Percentiles rank a stretch among this genome's conserved stretches.
Evolutionary conservation across 805 yeast genomes (phyloP).

Genomic region (Huiozyma sinensis): DNA sequence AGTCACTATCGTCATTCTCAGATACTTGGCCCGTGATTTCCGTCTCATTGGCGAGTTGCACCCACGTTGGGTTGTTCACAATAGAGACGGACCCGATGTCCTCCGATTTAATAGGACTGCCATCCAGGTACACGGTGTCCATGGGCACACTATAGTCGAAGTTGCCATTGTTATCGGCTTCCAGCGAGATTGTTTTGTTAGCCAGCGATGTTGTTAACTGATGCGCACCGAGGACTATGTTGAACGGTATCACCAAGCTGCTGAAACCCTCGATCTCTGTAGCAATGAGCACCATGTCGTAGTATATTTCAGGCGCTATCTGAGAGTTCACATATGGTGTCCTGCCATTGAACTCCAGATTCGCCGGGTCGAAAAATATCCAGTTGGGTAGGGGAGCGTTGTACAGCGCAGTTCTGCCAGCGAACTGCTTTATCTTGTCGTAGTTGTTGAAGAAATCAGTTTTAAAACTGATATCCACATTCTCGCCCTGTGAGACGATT

Average conservation of each 20-base stretch:
- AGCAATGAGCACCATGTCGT: slow-evolving; percentile 63
- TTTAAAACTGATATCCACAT: slow-evolving; percentile 57
- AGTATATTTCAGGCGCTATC: slow-evolving; percentile 77
- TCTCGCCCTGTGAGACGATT: slow-evolving; percentile 59
- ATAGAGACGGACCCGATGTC: slow-evolving; percentile 47
- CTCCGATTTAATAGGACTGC: slow-evolving; percentile 32
- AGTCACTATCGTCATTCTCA: slow-evolving; percentile 8
- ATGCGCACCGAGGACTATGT: slow-evolving; percentile 80
- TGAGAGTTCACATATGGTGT: slow-evolving; percentile 80
- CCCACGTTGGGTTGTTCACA: slow-evolving; percentile 51
- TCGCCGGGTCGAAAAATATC: slow-evolving; percentile 56
- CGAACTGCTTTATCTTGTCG: slow-evolving; percentile 38
- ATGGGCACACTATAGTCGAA: slow-evolving; percentile 54
- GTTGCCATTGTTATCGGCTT: slow-evolving; percentile 53
- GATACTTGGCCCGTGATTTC: slow-evolving; percentile 10
- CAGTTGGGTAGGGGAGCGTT: slow-evolving; percentile 88
- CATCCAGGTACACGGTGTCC: slow-evolving; percentile 54
- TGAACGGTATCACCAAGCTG: slow-evolving; percentile 59
- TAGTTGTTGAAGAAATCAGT: slow-evolving; percentile 47
- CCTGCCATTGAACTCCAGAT: slow-evolving; percentile 67
- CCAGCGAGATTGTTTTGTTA: slow-evolving; percentile 39
- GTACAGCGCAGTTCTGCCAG: slow-evolving; percentile 63
- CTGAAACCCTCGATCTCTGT: slow-evolving; percentile 68
- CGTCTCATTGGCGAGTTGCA: slow-evolving; percentile 42
- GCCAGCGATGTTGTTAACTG: slow-evolving; percentile 58